Evolutionary conservation across 345 rosid genomes (phyloP), one percentile per base, ranked within the genome.

Genomic region (Citrus trifoliata): DNA sequence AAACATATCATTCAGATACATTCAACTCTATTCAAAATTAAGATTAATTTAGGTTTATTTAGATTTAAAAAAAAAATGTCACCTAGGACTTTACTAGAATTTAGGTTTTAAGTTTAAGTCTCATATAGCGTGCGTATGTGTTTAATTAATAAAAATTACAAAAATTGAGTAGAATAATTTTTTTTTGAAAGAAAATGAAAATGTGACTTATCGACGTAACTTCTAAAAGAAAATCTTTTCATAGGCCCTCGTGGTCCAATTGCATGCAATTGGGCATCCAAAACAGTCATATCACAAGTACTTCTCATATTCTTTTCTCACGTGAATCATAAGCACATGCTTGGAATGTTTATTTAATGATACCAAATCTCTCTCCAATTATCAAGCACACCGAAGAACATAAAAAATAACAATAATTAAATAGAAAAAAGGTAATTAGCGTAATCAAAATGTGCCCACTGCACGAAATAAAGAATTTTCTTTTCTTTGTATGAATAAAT

Each of bases 381-480:
- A 82, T 51, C 16, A 8, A 35, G 33, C 62, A 18, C 62, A 7
- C 4, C 24, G 33, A 68, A 27, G 53, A 76, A 67, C n/a, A 24
- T 35, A 7, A 13, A 7, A 8, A 51, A 18, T 13, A 16, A 21
- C 3, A 27, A 28, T 27, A 10, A 63, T 19, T 12, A 25, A 22
- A n/a, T 37, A 58, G 6, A 7, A 65, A 65, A 56, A 63, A 48
- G 28, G 14, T 10, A 32, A 30, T 30, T 48, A 30, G 30, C 24
- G 33, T 32, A 32, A 56, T 62, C 64, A 76, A 42, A 58, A 72
- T 67, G 48, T 74, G 69, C 83, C 83, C 76, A 69, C 76, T 56
- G 16, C 76, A 63, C 74, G 42, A 33, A 77, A 18, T 4, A 18
- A 71, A 60, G 56, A 38, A 78, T 81, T 72, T 58, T 24, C 69